A percentile compares a stretch with the other conserved stretches of the same genome.
phyloP scores from a whole-genome alignment of 805 yeast genomes.

The Zygosaccharomyces lentus region DNA sequence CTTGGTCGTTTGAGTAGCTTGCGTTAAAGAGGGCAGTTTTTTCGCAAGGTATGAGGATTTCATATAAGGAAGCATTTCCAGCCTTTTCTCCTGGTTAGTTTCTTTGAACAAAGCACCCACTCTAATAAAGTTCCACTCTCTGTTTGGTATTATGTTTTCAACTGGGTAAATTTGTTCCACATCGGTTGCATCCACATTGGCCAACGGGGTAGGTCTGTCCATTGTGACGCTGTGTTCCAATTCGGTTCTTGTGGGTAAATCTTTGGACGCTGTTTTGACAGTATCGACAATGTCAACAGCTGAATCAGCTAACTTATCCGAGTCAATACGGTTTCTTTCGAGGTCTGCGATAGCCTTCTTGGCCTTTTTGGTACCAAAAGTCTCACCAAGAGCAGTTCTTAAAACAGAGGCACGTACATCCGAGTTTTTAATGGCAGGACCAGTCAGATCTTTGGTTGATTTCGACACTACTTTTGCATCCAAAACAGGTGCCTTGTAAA shows the following conservation, averaged over 20 bases:
- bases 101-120: constrained; percentile 60
- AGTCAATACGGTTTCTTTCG: constrained; percentile 81
- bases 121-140: constrained; percentile 60
- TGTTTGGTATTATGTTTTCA: constrained; percentile 60
- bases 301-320: constrained; percentile 67
- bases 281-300: constrained; percentile 80
- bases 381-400: constrained; percentile 86
- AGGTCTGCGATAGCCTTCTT: constrained; percentile 80
- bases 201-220: constrained; percentile 81
- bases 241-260: constrained; percentile 67
- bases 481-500: constrained; percentile 62
- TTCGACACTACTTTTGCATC: constrained; percentile 60
- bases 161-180: constrained; percentile 82
- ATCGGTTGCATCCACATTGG: constrained; percentile 70
- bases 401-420: constrained; percentile 48
- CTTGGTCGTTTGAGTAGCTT: constrained; percentile 48
- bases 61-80: constrained; percentile 58
- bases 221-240: constrained; percentile 52
- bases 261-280: constrained; percentile 63
- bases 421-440: constrained; percentile 61
- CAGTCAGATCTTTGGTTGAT: constrained; percentile 49
- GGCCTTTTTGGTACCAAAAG: constrained; percentile 95
- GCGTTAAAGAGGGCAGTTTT: constrained; percentile 40
- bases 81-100: constrained; percentile 43
- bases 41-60: constrained; percentile 54